Evolutionary conservation across 805 yeast genomes (phyloP).

Genomic region (Suhomyces sp.): DNA sequence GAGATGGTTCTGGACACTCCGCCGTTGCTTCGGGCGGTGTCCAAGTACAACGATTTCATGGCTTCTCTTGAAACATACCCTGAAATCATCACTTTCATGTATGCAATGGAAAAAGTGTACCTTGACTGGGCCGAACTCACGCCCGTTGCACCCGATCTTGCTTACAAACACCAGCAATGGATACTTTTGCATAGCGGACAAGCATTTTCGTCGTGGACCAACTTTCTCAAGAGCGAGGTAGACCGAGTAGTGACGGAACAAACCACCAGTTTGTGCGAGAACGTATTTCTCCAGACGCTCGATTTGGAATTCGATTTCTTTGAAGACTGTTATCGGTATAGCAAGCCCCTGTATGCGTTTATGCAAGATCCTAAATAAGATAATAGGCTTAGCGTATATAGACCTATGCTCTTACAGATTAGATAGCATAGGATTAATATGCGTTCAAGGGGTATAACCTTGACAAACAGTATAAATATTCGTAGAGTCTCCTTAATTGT

Average conservation of each 20-base stretch:
- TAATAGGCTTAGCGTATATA: not conserved
- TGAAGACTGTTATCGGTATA: slow-evolving; percentile 36
- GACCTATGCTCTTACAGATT: not conserved
- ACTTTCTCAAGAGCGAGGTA: slow-evolving; percentile 43
- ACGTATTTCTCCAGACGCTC: slow-evolving; percentile 32
- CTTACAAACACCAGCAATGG: slow-evolving; percentile 52
- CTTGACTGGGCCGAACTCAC: slow-evolving; percentile 47
- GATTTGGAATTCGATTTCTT: slow-evolving; percentile 46
- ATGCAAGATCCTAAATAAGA: not conserved
- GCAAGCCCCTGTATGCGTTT: not conserved
- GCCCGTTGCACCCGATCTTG: slow-evolving; percentile 23
- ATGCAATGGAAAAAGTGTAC: slow-evolving; percentile 50
- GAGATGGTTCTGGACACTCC: slow-evolving; percentile 15
- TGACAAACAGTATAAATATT: not conserved
- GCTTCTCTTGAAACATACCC: slow-evolving; percentile 33
- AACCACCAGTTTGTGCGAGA: slow-evolving; percentile 12
- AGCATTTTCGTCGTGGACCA: slow-evolving; percentile 47
- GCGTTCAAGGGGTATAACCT: not conserved
- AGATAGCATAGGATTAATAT: not conserved
- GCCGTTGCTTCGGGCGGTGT: slow-evolving; percentile 31
- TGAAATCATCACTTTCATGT: slow-evolving; percentile 42
- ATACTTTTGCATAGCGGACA: slow-evolving; percentile 49
- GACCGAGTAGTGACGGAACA: slow-evolving; percentile 32
- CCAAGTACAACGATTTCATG: slow-evolving; percentile 35
- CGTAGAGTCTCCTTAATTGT: not conserved